These are phyloP conservation scores for Pezicula radicicola DNA, from an alignment of 2,329 filamentous ascomycete species.

Conservation along the genomic window DNA sequence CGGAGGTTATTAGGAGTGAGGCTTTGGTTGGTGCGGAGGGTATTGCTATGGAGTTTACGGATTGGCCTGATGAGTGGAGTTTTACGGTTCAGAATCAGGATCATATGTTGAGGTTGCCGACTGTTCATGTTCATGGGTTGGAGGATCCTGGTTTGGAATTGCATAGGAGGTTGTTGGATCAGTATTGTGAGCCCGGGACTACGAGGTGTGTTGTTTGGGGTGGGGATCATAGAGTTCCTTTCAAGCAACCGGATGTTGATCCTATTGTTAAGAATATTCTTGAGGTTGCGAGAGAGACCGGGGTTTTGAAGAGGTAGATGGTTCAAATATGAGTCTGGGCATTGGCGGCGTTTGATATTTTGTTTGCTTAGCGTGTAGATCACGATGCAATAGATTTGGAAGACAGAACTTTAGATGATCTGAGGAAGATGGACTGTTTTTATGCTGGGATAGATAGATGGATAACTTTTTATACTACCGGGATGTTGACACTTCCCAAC, in stretches of 20 bases:
- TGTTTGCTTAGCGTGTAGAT: too few species aligned
- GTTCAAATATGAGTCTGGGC: too few species aligned
- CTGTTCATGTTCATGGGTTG: constrained; percentile 66
- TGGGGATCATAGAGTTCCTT: constrained; percentile 66
- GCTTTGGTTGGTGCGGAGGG: constrained; percentile 6
- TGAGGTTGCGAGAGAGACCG: background rate
- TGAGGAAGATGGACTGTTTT: too few species aligned
- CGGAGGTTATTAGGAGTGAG: constrained; percentile 14
- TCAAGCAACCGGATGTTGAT: constrained; percentile 64
- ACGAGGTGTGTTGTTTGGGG: constrained; percentile 68
- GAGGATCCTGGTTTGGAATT: constrained; percentile 56
- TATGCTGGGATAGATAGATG: too few species aligned
- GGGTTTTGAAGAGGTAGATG: background rate
- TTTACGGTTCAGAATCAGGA: constrained; percentile 19
- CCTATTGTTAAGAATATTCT: constrained; percentile 47
- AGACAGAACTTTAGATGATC: too few species aligned
- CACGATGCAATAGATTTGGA: too few species aligned
- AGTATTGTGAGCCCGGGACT: constrained; percentile 56
- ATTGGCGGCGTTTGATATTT: too few species aligned
- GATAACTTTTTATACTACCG: too few species aligned
- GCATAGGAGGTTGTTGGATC: constrained; percentile 51
- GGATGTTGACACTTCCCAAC: too few species aligned
- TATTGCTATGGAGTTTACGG: constrained; percentile 28
- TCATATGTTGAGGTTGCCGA: constrained; percentile 55
- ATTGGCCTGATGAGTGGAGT: constrained; percentile 33